A percentile compares a stretch with the other conserved stretches of the same genome.
Conservation (phyloP, 768 basidiomycete species). For the Lactifluus rugatus region DNA sequence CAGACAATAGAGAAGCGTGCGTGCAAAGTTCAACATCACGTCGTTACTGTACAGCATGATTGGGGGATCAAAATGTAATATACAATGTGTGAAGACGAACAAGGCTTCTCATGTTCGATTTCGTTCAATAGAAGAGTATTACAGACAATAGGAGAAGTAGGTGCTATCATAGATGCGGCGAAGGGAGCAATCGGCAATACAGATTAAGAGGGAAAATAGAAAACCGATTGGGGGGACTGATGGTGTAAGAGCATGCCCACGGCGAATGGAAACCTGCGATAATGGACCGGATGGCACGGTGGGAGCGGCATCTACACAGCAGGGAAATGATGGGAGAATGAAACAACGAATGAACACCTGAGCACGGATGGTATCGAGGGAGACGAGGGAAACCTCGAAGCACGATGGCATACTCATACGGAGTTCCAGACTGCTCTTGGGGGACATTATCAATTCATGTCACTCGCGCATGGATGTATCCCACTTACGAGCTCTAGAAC, state of each 20-base stretch:
- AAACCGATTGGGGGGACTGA: not conserved
- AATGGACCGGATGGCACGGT: not conserved
- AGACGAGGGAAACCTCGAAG: not conserved
- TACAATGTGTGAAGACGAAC: not conserved
- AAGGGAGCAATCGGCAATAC: not conserved
- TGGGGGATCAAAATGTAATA: not conserved
- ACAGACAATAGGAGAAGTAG: not conserved
- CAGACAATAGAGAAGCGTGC: constrained; percentile 4
- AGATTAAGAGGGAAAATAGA: not conserved
- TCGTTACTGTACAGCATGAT: not conserved
- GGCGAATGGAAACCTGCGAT: not conserved
- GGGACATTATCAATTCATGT: not conserved
- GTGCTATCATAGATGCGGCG: not conserved
- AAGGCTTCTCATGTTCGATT: not conserved
- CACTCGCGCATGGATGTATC: not conserved
- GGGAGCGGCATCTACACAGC: not conserved
- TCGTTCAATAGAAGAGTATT: not conserved
- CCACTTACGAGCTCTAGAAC: not conserved
- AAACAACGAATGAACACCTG: not conserved
- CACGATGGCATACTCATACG: too few relatives aligned
- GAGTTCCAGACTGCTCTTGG: not conserved
- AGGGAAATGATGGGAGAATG: not conserved
- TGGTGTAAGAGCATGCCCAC: not conserved
- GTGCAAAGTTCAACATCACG: not conserved
- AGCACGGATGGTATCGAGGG: not conserved